These are phyloP conservation scores for Wickerhamomyces chaumierensis DNA, from an alignment of 805 yeast genomes.

Conservation along the genomic window DNA sequence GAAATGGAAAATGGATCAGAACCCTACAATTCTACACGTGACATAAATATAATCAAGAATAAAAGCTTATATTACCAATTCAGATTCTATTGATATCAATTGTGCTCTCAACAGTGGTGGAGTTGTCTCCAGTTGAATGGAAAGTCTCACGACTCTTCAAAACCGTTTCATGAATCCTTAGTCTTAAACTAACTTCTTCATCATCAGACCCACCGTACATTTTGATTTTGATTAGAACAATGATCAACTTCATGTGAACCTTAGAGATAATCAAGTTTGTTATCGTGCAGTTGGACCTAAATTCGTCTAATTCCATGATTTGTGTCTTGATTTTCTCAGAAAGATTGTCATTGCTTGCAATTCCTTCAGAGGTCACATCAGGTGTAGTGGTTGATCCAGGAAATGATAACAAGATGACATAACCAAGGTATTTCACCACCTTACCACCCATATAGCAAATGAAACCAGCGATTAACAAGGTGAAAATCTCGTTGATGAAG, in stretches of 20 bases:
- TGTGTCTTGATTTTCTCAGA: slow-evolving; percentile 30
- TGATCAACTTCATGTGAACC: slow-evolving; percentile 48
- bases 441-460: slow-evolving; percentile 40
- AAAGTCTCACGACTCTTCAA: slow-evolving; percentile 19
- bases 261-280: slow-evolving; percentile 42
- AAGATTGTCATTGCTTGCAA: slow-evolving; percentile 25
- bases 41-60: neutral
- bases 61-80: neutral
- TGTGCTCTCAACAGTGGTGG: slow-evolving; percentile 26
- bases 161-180: slow-evolving; percentile 31
- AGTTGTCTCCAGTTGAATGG: too few species aligned
- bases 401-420: slow-evolving; percentile 39
- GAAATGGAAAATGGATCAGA: too few species aligned
- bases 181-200: slow-evolving; percentile 48
- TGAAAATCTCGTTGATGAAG: slow-evolving; percentile 30
- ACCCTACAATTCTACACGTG: too few species aligned
- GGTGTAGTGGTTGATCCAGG: slow-evolving; percentile 34
- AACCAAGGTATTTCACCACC: slow-evolving; percentile 39
- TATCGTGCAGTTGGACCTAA: slow-evolving; percentile 37
- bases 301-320: slow-evolving; percentile 38
- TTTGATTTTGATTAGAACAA: slow-evolving; percentile 41
- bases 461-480: slow-evolving; percentile 31
- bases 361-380: slow-evolving; percentile 22
- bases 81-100: slow-evolving; percentile 28
- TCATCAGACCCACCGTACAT: slow-evolving; percentile 67